These are phyloP conservation scores for Lepidium sativum DNA, from an alignment of 345 rosid genomes.

Conservation along the genomic window DNA sequence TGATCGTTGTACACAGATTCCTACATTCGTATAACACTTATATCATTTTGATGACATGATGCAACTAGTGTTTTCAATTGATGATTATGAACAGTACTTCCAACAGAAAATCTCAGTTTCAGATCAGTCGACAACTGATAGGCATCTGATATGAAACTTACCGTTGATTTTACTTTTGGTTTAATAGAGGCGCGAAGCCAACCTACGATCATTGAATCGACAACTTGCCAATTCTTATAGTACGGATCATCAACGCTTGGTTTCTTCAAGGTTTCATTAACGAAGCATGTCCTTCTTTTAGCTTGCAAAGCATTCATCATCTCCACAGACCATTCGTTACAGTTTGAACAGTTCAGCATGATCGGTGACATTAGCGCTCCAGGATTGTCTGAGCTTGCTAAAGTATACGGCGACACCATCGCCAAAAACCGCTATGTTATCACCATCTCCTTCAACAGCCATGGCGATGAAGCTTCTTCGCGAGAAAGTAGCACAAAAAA, in stretches of 20 bases:
- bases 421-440: no score
- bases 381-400: no score
- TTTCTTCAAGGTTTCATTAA: neutral
- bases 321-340: no score
- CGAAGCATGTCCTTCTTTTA: neutral
- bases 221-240: neutral
- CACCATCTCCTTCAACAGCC: no score
- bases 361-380: no score
- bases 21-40: no score
- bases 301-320: no score
- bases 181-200: neutral
- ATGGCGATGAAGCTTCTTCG: no score
- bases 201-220: neutral
- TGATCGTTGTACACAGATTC: no score
- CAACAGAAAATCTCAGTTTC: neutral
- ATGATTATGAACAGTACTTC: neutral
- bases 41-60: neutral
- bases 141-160: neutral
- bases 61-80: neutral
- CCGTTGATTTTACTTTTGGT: neutral
- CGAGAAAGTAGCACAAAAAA: no score
- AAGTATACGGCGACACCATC: no score
- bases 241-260: neutral
- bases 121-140: neutral
- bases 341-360: no score